Base-by-base conservation (phyloP, 768 basidiomycete genomes). In the Rhodosporidiobolus sp. region DNA sequence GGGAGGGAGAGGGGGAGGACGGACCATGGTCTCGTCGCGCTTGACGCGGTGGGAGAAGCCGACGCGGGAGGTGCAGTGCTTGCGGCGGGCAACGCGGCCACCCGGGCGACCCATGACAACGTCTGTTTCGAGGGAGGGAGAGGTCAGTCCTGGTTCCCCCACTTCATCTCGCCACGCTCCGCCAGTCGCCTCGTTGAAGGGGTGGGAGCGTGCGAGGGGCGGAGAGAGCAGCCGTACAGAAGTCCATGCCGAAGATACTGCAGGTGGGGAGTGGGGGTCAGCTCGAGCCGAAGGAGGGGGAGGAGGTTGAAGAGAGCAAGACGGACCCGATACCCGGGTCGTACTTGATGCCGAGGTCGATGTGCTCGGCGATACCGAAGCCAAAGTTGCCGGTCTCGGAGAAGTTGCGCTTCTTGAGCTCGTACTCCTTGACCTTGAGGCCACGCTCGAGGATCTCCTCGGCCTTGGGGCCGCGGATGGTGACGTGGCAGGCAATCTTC, bases 381-480 rank as follows among this genome's bases (percentile, higher is more conserved):
- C 95, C 95, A 82, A 99, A 99, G 90, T 98, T 97, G 70, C 95
- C 95, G 71, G 93, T 96, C 83, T 92, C 92, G 77, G 92, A 95
- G 85, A 96, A 98, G 88, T 98, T 98, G 83, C 87, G 88, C 83
- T 92, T 91, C 81, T 88, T 88, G 83, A 99, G 85, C 85, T 99
- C 96, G 86, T 99, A 98, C 85, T 99, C 96, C 88, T 99, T 99
- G 80, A 98, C 96, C 84, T 98, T 99, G 83, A 99, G 86, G 57
- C 94, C 95, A 79, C 95, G 92, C 86, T 99, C 95, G 79, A 99
- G 86, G 82, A 98, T 97, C 83, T 99, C 95, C 87, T 98, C 95
- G 49, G 95, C 95, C 85, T 99, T 99, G 78, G 95, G 95, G 38
- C 95, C 95, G 79, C 95, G 92, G 85, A 99, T 96, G 82, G 95